phyloP scores from a whole-genome alignment of 768 basidiomycete species.

The Leccinum broughii region DNA sequence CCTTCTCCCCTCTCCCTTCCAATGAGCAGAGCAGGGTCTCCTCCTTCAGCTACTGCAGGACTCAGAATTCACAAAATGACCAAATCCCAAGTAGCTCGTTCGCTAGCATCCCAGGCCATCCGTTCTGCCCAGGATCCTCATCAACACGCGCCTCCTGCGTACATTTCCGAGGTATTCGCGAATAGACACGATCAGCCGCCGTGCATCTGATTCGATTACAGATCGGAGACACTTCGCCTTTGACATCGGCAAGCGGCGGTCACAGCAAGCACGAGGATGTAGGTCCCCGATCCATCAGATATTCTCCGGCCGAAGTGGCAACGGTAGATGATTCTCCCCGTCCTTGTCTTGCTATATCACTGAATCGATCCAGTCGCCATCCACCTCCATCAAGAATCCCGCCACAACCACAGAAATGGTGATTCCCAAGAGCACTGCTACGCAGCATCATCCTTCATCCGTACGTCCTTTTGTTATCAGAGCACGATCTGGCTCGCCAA shows the following conservation, averaged over 20 bases:
- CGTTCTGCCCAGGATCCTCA: conserved; percentile 15
- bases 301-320: conserved; percentile 10
- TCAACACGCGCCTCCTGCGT: conserved; percentile 9
- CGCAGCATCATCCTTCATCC: background rate
- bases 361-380: conserved; percentile 15
- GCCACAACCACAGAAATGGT: conserved; percentile 15
- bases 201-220: conserved; percentile 19
- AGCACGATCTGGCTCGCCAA: background rate
- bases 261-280: conserved; percentile 1
- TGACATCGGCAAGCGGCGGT: conserved; percentile 9
- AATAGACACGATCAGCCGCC: background rate
- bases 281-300: conserved; percentile 10
- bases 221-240: conserved; percentile 18
- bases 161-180: conserved; percentile 17
- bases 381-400: conserved; percentile 3
- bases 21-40: conserved; percentile 13
- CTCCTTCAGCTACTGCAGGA: conserved; percentile 1
- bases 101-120: conserved; percentile 2
- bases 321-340: conserved; percentile 18
- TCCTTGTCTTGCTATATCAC: conserved; percentile 6
- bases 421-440: conserved; percentile 7
- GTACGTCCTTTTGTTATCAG: conserved; percentile 13
- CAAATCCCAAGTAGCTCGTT: conserved; percentile 10
- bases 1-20: background rate
- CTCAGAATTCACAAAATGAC: conserved; percentile 16